Evolutionary conservation across 2,329 filamentous ascomycete species (phyloP), one percentile per base, ranked within the genome.

Genomic region (Chalara sp.): DNA sequence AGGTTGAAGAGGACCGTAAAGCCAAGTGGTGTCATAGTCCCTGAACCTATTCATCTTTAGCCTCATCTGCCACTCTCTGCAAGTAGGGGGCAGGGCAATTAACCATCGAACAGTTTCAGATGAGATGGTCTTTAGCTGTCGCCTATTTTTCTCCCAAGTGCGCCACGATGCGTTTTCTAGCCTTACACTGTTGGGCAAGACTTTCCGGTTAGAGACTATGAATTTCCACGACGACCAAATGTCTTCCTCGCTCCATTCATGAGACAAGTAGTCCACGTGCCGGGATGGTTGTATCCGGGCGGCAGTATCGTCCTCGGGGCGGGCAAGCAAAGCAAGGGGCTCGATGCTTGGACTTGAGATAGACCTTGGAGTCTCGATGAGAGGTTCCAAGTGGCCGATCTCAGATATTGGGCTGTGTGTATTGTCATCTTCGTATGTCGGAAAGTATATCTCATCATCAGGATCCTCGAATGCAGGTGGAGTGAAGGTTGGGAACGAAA

Each of bases 141-240:
- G 86, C 69, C 95, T 95, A 45, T 86, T 78, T 70, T 97, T 97
- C 66, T 89, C 86, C 92, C 92, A 97, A 1, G 90, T 93, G 65
- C 92, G 80, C 92, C 92, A 97, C 1, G 90, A 95, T 6, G 93
- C 92, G 69, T 97, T 97, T 68, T 97, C 93, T 40, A 97, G 70
- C 44, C 92, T 78, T 11, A 52, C 54, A 46, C 49, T 53, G 41
- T 61, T 92, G 60, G 80, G 83, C 57, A 93, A 95, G 49, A 87
- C 80, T 51, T 82, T 83, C 28, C 91, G 83, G 60, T 53, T 59
- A 30, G 57, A 59, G 89, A 96, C 11, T 86, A 97, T 88, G 67
- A 95, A 93, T 64, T 91, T 84, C 92, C 93, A 97, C 2, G 92
- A 96, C 6, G 88, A 86, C 91, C 91, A 96, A 12, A 97, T 95